These are phyloP conservation scores for Drechslerella dactyloides DNA, from an alignment of 2,329 filamentous ascomycete species.

Conservation along the genomic window DNA sequence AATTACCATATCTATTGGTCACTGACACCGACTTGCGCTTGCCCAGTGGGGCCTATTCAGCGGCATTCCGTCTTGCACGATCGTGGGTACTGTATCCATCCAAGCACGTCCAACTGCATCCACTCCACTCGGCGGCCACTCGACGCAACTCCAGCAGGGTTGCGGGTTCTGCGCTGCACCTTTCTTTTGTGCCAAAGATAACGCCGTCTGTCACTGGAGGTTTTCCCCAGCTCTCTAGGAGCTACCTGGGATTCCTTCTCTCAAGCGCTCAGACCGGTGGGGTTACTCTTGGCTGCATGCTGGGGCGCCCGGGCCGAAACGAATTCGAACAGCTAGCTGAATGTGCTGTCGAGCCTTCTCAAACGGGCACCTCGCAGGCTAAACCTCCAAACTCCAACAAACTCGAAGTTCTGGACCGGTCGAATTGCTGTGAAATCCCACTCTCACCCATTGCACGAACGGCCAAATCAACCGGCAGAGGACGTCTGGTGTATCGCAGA, in stretches of 20 bases:
- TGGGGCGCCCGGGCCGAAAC: constrained; percentile 41
- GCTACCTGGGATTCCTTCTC: constrained; percentile 17
- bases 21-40: background rate
- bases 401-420: constrained; percentile 47
- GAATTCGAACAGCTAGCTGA: constrained; percentile 35
- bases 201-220: constrained; percentile 44
- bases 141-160: background rate
- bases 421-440: constrained; percentile 23
- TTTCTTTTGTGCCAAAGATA: constrained; percentile 15
- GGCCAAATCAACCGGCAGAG: constrained; percentile 23
- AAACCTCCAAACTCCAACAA: constrained; percentile 8
- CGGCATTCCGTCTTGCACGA: constrained; percentile 1
- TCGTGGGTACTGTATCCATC: background rate
- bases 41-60: background rate
- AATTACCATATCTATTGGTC: background rate
- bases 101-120: background rate
- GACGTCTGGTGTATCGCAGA: constrained; percentile 9
- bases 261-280: constrained; percentile 46
- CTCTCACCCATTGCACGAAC: constrained; percentile 11
- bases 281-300: constrained; percentile 43
- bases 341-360: constrained; percentile 32
- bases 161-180: background rate
- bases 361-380: constrained; percentile 29
- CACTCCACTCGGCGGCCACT: background rate
- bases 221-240: constrained; percentile 19